Evolutionary conservation across 176 grass and related monocot species (phyloP).

Genomic region (Musa acuminata): DNA sequence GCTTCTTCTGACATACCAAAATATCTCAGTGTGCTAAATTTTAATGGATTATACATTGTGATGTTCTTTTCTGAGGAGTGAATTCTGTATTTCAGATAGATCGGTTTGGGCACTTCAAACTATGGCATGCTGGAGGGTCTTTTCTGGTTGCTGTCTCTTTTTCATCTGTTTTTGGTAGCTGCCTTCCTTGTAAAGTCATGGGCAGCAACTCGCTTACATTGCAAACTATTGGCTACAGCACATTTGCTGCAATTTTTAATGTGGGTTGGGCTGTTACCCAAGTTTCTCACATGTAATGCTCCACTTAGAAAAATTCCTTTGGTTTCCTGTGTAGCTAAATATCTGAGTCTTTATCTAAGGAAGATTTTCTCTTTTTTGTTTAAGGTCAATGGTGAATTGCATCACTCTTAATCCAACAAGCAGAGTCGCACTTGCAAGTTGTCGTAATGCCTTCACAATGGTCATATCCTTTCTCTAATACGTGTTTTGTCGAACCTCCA

Average conservation of each 20-base stretch:
- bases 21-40: slow-evolving; percentile 10
- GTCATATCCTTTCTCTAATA: slow-evolving; percentile 23
- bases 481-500: not conserved
- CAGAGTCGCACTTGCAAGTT: slow-evolving; percentile 89
- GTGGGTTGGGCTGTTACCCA: slow-evolving; percentile 97
- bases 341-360: not conserved
- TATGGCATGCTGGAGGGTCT: slow-evolving; percentile 95
- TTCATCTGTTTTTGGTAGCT: slow-evolving; percentile 90
- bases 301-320: slow-evolving; percentile 19
- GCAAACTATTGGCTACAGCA: slow-evolving; percentile 91
- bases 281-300: slow-evolving; percentile 87
- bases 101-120: slow-evolving; percentile 88
- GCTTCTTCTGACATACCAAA: slow-evolving; percentile 11
- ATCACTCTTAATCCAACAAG: slow-evolving; percentile 89
- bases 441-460: slow-evolving; percentile 98
- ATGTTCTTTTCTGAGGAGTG: slow-evolving; percentile 1
- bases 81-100: slow-evolving; percentile 57
- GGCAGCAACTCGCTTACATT: slow-evolving; percentile 44
- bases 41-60: slow-evolving; percentile 4
- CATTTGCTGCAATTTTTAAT: slow-evolving; percentile 91
- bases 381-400: slow-evolving; percentile 99
- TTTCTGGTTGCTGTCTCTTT: slow-evolving; percentile 91
- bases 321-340: slow-evolving; percentile 13
- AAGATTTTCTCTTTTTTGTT: slow-evolving; percentile 1
- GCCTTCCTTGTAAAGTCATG: slow-evolving; percentile 72